These are phyloP conservation scores for Chenopodium quinoa DNA, from an alignment of 148 eudicot species.

Conservation along the genomic window DNA sequence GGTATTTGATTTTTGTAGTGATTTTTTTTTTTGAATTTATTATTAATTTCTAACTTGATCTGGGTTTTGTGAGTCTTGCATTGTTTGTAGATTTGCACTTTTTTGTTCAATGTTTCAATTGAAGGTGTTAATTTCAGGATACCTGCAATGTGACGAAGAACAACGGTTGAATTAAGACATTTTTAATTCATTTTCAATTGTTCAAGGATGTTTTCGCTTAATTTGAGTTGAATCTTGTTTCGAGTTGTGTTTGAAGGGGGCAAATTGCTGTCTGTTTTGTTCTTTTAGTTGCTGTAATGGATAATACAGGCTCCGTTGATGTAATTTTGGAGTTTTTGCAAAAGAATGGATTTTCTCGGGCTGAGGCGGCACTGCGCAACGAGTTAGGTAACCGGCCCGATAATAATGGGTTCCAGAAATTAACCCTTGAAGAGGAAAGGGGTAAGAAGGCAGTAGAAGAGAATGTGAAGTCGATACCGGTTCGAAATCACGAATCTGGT, in stretches of 20 bases:
- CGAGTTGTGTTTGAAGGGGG: neutral
- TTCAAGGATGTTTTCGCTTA: neutral
- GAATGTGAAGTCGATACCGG: slow-evolving; percentile 31
- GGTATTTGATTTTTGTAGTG: neutral
- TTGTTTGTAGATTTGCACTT: neutral
- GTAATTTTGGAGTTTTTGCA: slow-evolving; percentile 61
- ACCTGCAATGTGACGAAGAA: neutral
- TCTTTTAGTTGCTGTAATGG: slow-evolving; percentile 40
- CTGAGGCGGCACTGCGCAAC: slow-evolving; percentile 84
- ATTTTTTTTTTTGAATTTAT: too few relatives aligned
- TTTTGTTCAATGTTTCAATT: neutral
- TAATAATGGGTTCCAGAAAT: slow-evolving; percentile 56
- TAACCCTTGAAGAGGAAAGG: slow-evolving; percentile 41
- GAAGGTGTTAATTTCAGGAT: neutral
- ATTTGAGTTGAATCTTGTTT: neutral
- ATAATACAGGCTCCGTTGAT: slow-evolving; percentile 58
- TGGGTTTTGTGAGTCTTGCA: neutral
- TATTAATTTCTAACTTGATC: neutral
- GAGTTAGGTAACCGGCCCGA: slow-evolving; percentile 69
- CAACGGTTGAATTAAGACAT: neutral
- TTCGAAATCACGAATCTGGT: slow-evolving; percentile 36
- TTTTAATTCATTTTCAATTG: too few relatives aligned
- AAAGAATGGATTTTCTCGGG: slow-evolving; percentile 73
- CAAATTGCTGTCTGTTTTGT: slow-evolving; percentile 27
- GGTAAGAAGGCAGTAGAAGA: slow-evolving; percentile 37